Evolutionary conservation across 2,329 filamentous ascomycete species (phyloP), one percentile per base, ranked within the genome.

Genomic region (Ceratocystiopsis sp.): DNA sequence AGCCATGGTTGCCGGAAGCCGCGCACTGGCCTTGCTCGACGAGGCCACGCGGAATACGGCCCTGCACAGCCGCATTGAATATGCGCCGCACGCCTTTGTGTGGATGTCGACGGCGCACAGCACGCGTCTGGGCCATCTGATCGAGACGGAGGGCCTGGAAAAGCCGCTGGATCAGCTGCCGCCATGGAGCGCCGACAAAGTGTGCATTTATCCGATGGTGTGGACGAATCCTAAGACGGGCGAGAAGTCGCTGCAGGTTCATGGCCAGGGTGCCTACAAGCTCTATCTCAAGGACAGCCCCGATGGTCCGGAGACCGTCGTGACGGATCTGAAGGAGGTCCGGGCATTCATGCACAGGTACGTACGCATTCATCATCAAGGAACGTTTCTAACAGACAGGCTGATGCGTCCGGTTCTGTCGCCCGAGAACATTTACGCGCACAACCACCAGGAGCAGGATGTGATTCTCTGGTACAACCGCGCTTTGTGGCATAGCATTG

Each of bases 381-480:
- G 19, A 7, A 7, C 19, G 19, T 21, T 16, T 15, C 25, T 34
- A 11, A 15, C 25, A 7, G 25, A 4, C 25, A 59, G 57, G 37
- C 49, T 61, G 16, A 61, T 61, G 58, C 50, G 57, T 9, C 59
- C 58, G 4, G 54, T 52, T 1, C 47, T 60, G 19, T 52, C 45
- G 44, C 58, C 47, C 35, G 50, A 57, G 43, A 54, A 60, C 47
- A 61, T 60, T 32, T 60, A 60, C 42, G 57, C 58, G 13, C 58
- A 61, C 42, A 49, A 46, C 39, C 57, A 60, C 46, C 46, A 59
- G 25, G 57, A 60, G 43, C 55, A 59, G 48, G 58, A 61, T 49
- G 57, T 61, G 6, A 57, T 60, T 37, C 49, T 61, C 16, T 61
- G 58, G 58, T 61, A 61, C 46, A 61, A 61, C 45, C 51, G 59